phyloP scores from a whole-genome alignment of 345 rosid genomes.

The Populus nigra region DNA sequence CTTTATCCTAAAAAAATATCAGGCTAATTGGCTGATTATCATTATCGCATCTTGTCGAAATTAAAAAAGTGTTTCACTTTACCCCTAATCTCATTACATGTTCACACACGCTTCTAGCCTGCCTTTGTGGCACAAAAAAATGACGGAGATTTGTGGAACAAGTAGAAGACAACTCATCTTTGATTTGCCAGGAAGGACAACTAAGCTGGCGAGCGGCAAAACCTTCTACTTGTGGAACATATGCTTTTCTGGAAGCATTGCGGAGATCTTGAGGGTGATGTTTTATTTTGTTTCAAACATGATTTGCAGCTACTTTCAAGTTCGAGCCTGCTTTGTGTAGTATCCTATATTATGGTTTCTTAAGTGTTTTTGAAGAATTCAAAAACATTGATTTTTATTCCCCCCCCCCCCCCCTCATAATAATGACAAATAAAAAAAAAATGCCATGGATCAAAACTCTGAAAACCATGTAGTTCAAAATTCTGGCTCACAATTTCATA shows the following conservation, averaged over 20 bases:
- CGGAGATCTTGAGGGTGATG: not conserved
- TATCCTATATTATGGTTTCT: too few species aligned
- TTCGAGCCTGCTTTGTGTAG: not conserved
- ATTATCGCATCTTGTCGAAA: not conserved
- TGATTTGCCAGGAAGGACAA: not conserved
- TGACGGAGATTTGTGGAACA: not conserved
- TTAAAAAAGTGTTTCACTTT: not conserved
- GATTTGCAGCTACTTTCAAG: not conserved
- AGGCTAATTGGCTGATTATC: not conserved
- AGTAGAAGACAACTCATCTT: not conserved
- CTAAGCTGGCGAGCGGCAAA: not conserved
- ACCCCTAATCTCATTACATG: not conserved
- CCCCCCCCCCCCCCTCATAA: not conserved
- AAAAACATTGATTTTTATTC: not conserved
- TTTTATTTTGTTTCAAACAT: not conserved
- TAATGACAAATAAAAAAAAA: too few species aligned
- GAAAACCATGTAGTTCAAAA: too few species aligned
- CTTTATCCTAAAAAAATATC: not conserved
- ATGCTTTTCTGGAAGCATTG: not conserved
- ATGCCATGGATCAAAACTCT: too few species aligned
- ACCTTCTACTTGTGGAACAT: not conserved
- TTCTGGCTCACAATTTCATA: too few species aligned
- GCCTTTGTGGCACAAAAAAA: not conserved
- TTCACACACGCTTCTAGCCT: not conserved
- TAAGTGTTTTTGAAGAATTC: not conserved